Evolutionary conservation across 371 early-diverging fungal species (phyloP).

Genomic region (Actinomortierella ambigua): DNA sequence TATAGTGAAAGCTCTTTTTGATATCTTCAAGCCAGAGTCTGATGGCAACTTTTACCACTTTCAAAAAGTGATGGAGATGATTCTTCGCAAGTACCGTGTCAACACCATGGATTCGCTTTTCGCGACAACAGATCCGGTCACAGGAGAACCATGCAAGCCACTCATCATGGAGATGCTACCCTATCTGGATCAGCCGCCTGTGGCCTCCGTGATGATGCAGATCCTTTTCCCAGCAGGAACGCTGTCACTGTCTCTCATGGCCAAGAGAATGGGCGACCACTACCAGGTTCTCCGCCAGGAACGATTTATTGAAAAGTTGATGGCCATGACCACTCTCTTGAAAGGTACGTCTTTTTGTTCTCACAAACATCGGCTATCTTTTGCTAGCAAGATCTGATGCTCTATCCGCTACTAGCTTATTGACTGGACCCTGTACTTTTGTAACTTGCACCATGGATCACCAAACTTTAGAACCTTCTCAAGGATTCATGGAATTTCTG

Average conservation of each 20-base stretch:
- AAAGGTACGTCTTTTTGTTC: constrained; percentile 10
- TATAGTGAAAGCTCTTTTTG: constrained; percentile 38
- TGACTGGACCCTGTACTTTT: no score
- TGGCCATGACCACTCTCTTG: constrained; percentile 33
- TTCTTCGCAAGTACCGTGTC: constrained; percentile 32
- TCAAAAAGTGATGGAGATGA: constrained; percentile 42
- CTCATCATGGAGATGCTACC: constrained; percentile 44
- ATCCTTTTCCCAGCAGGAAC: constrained; percentile 33
- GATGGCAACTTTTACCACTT: constrained; percentile 46
- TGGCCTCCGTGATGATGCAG: constrained; percentile 24
- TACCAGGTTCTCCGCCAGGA: constrained; percentile 22
- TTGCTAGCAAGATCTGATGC: no score
- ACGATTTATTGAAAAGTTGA: constrained; percentile 35
- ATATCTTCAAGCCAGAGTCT: constrained; percentile 44
- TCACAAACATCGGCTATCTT: background rate
- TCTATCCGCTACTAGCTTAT: no score
- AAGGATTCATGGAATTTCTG: constrained; percentile 30
- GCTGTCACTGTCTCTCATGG: constrained; percentile 20
- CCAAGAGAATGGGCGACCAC: constrained; percentile 18
- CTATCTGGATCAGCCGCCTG: constrained; percentile 35
- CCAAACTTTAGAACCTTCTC: constrained; percentile 19
- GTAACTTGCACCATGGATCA: background rate
- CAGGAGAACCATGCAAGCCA: constrained; percentile 24
- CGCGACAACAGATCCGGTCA: constrained; percentile 29
- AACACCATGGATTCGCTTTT: constrained; percentile 40